These are phyloP conservation scores for Fusarium euwallaceae DNA, from an alignment of 2,329 filamentous ascomycete genomes.

Conservation along the genomic window DNA sequence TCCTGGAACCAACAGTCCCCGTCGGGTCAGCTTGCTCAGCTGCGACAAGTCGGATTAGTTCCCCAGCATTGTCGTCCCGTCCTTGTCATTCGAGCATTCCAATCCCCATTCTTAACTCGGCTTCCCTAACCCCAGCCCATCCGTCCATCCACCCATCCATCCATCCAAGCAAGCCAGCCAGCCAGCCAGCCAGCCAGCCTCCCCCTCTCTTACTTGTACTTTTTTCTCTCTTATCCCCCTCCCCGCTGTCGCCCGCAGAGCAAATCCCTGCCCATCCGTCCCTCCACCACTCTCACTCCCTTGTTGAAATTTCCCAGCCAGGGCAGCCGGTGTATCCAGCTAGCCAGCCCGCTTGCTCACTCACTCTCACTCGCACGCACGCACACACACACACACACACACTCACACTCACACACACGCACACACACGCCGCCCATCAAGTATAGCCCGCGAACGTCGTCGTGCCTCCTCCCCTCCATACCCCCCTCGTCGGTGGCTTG, in stretches of 20 bases:
- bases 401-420: not conserved
- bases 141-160: not conserved
- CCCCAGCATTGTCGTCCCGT: conserved; percentile 7
- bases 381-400: not conserved
- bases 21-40: not conserved
- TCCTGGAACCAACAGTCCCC: not conserved
- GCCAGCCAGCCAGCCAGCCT: not conserved
- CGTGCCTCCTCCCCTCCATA: not conserved
- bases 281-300: conserved; percentile 17
- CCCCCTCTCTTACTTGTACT: conserved; percentile 16
- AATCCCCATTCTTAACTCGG: conserved; percentile 39
- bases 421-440: conserved; percentile 19
- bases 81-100: conserved; percentile 32
- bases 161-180: not conserved
- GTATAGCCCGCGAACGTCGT: conserved; percentile 20
- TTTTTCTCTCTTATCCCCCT: conserved; percentile 15
- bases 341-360: not conserved
- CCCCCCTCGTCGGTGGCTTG: conserved; percentile 40
- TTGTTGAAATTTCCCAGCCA: conserved; percentile 19
- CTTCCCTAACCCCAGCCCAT: conserved; percentile 22
- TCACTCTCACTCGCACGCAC: not conserved
- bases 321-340: conserved; percentile 27
- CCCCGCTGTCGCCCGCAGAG: conserved; percentile 25
- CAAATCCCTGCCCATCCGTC: conserved; percentile 16
- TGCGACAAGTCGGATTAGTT: conserved; percentile 2